Percentiles rank a stretch among this genome's conserved stretches.
These are phyloP conservation scores for Fusarium sp. DNA, from an alignment of 2,329 filamentous ascomycete genomes.

Conservation along the genomic window DNA sequence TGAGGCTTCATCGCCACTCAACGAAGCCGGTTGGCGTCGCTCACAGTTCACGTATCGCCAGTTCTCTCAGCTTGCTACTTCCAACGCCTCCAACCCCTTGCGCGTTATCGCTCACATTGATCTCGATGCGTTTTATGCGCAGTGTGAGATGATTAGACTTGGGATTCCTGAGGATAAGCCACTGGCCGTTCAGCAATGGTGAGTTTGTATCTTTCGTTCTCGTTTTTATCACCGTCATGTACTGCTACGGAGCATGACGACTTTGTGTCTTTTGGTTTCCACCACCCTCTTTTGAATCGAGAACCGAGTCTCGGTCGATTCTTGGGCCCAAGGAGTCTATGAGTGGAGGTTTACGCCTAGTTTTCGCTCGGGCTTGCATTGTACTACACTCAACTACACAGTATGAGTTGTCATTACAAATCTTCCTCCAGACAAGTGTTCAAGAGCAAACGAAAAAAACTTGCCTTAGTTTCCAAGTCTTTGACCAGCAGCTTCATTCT, in stretches of 20 bases:
- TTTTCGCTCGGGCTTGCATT: conserved; percentile 15
- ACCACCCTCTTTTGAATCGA: neutral
- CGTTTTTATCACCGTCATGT: neutral
- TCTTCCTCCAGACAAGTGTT: neutral
- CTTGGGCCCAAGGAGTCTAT: neutral
- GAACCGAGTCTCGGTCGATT: neutral
- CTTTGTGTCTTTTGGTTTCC: conserved; percentile 1
- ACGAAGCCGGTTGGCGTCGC: conserved; percentile 45
- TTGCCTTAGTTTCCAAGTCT: no score
- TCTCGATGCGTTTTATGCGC: conserved; percentile 96
- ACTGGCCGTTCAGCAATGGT: conserved; percentile 94
- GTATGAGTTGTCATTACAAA: neutral
- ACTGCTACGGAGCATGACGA: neutral
- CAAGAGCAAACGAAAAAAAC: neutral
- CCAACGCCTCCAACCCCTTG: conserved; percentile 76
- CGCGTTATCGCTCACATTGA: conserved; percentile 92
- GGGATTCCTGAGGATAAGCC: conserved; percentile 78
- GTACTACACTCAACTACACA: conserved; percentile 15
- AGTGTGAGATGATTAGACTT: conserved; percentile 93
- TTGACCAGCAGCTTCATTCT: neutral
- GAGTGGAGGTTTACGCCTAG: conserved; percentile 6
- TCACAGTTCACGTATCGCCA: conserved; percentile 90
- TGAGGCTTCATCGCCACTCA: conserved; percentile 43
- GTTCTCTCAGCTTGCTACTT: conserved; percentile 77
- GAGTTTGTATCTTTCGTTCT: conserved; percentile 34